Percentiles rank a stretch among this genome's conserved stretches.
Evolutionary conservation across 2,329 filamentous ascomycete genomes (phyloP).

Genomic region (Neopestalotiopsis clavispora): DNA sequence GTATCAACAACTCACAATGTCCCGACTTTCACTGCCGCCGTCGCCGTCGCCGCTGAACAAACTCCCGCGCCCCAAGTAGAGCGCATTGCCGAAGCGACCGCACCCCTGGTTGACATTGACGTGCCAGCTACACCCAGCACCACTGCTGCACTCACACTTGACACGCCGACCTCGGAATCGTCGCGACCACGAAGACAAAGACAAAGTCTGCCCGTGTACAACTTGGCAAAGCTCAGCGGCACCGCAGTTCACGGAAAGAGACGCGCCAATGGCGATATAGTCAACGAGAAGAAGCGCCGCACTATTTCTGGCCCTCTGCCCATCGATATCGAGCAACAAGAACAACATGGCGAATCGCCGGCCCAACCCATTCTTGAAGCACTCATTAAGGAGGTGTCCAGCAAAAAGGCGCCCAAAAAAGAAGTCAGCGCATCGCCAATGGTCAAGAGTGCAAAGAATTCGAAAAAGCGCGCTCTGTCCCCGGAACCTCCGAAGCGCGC

Average conservation of each 20-base stretch:
- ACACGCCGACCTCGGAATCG: slow-evolving; percentile 30
- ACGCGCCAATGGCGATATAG: slow-evolving; percentile 55
- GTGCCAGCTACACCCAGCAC: slow-evolving; percentile 6
- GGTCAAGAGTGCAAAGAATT: slow-evolving; percentile 38
- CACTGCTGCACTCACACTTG: slow-evolving; percentile 19
- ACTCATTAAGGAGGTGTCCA: too few relatives aligned
- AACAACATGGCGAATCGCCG: slow-evolving; percentile 27
- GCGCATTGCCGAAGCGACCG: not conserved
- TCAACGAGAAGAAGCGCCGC: slow-evolving; percentile 46
- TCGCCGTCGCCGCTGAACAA: slow-evolving; percentile 23
- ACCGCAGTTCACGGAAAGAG: slow-evolving; percentile 65
- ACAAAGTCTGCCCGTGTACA: slow-evolving; percentile 66
- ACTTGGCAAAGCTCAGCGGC: slow-evolving; percentile 66
- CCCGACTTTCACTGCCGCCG: slow-evolving; percentile 31
- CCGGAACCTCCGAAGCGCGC: slow-evolving; percentile 31
- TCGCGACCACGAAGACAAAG: slow-evolving; percentile 61
- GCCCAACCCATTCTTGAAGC: not conserved
- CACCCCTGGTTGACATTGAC: slow-evolving; percentile 24
- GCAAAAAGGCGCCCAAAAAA: slow-evolving; percentile 15
- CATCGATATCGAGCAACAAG: slow-evolving; percentile 4
- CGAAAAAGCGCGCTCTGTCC: slow-evolving; percentile 36
- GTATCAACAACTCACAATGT: slow-evolving; percentile 29
- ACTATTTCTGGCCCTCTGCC: slow-evolving; percentile 45
- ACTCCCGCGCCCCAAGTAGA: slow-evolving; percentile 32
- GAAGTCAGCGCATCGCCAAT: slow-evolving; percentile 36